Conservation (phyloP, 177 flowering plant genomes). For the Telopea speciosissima region DNA sequence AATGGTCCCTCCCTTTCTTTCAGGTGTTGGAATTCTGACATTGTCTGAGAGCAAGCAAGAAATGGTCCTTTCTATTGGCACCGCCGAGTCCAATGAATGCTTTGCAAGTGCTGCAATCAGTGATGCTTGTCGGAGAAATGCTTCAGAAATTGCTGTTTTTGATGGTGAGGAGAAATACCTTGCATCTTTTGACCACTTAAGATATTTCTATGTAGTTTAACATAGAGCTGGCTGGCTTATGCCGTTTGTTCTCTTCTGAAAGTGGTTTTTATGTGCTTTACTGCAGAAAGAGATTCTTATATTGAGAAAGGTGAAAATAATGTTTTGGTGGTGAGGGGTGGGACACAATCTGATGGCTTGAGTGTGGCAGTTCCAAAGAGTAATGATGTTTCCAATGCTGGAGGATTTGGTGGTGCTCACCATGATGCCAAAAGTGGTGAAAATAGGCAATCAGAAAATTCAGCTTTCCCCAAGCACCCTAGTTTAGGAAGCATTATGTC, state of each 20-base stretch:
- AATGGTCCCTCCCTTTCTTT: slow-evolving; percentile 1
- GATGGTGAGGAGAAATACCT: slow-evolving; percentile 13
- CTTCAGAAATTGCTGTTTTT: slow-evolving; percentile 10
- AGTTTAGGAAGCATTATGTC: slow-evolving; percentile 22
- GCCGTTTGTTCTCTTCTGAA: background rate
- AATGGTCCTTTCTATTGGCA: slow-evolving; percentile 3
- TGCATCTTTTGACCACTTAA: background rate
- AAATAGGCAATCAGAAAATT: slow-evolving; percentile 14
- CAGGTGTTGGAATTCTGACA: slow-evolving; percentile 13
- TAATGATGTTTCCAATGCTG: slow-evolving; percentile 8
- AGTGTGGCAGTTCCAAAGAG: slow-evolving; percentile 11
- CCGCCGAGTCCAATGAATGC: slow-evolving; percentile 21
- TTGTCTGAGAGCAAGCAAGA: slow-evolving; percentile 1
- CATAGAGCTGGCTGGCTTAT: background rate
- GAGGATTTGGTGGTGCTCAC: slow-evolving; percentile 18
- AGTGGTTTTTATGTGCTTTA: slow-evolving; percentile 5
- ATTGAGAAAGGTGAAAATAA: slow-evolving; percentile 12
- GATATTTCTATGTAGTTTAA: background rate
- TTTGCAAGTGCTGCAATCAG: slow-evolving; percentile 14
- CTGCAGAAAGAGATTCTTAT: slow-evolving; percentile 25
- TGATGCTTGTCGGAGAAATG: slow-evolving; percentile 21
- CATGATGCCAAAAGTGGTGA: slow-evolving; percentile 18
- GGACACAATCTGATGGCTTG: slow-evolving; percentile 13
- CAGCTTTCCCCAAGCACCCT: slow-evolving; percentile 17
- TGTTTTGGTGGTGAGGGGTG: background rate